phyloP scores from a whole-genome alignment of 805 yeast species.

The Wickerhamiella sergipiensis region DNA sequence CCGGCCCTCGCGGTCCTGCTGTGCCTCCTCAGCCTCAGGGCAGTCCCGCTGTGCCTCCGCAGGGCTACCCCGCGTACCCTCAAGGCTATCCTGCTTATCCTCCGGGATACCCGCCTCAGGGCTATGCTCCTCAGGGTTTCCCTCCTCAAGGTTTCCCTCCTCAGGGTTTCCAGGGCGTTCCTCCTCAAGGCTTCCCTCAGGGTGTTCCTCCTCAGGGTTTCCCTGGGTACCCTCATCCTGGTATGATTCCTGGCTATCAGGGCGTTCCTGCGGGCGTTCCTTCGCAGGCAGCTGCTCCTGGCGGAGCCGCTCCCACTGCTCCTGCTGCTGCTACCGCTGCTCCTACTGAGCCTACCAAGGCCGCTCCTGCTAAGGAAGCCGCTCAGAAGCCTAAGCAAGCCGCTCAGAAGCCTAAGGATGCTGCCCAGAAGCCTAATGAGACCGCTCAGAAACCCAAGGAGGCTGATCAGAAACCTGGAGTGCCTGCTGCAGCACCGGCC shows the following conservation, averaged over 20 bases:
- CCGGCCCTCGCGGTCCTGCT: too few species aligned
- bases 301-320: conserved; percentile 4
- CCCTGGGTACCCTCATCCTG: background rate
- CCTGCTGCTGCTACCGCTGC: conserved; percentile 15
- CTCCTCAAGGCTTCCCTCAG: background rate
- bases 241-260: background rate
- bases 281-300: too few species aligned
- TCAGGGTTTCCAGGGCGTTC: background rate
- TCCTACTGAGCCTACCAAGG: conserved; percentile 1
- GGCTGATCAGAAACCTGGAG: too few species aligned
- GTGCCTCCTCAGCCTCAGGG: background rate
- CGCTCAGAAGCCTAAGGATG: conserved; percentile 3
- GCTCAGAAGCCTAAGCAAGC: conserved; percentile 18
- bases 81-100: too few species aligned
- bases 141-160: too few species aligned
- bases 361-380: background rate
- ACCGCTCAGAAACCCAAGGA: too few species aligned
- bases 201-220: background rate
- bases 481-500: too few species aligned
- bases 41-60: too few species aligned
- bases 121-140: too few species aligned
- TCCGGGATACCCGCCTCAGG: too few species aligned
- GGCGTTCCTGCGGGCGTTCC: too few species aligned
- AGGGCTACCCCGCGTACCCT: too few species aligned
- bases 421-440: conserved; percentile 10